These are phyloP conservation scores for Lentinula edodes DNA, from an alignment of 768 basidiomycete genomes.

Conservation along the genomic window DNA sequence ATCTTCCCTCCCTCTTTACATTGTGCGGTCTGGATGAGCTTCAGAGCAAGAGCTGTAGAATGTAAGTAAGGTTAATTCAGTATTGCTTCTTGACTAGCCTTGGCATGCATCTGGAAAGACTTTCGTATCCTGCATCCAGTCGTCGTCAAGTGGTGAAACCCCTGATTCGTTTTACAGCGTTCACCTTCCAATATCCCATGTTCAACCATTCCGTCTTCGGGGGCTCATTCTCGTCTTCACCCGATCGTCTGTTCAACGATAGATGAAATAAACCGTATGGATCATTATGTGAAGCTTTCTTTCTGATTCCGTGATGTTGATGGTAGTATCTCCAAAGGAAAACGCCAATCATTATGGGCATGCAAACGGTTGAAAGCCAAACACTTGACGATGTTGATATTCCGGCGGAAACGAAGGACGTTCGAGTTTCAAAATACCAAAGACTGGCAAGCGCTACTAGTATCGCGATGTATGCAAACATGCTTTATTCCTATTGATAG, in stretches of 20 bases:
- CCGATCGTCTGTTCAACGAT: constrained; percentile 38
- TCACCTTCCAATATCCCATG: constrained; percentile 66
- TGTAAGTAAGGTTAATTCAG: neutral
- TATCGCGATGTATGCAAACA: neutral
- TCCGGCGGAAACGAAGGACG: neutral
- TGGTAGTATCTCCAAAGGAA: neutral
- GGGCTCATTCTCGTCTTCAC: constrained; percentile 19
- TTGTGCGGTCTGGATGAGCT: constrained; percentile 37
- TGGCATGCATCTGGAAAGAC: constrained; percentile 55
- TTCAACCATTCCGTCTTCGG: constrained; percentile 67
- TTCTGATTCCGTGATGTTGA: neutral
- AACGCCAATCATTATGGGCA: neutral
- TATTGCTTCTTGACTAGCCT: constrained; percentile 30
- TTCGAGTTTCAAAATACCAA: neutral
- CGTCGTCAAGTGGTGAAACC: neutral
- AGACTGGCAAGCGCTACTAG: neutral
- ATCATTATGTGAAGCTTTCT: constrained; percentile 23
- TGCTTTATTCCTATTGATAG: neutral
- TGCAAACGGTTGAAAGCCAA: neutral
- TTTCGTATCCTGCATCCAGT: constrained; percentile 32
- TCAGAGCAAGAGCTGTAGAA: constrained; percentile 42
- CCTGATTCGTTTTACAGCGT: constrained; percentile 3
- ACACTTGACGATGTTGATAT: neutral
- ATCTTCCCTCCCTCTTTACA: constrained; percentile 39
- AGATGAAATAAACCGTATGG: constrained; percentile 60